Base-by-base conservation (phyloP, 495 filamentous ascomycete genomes). In the Aspergillus olivimuriae region DNA sequence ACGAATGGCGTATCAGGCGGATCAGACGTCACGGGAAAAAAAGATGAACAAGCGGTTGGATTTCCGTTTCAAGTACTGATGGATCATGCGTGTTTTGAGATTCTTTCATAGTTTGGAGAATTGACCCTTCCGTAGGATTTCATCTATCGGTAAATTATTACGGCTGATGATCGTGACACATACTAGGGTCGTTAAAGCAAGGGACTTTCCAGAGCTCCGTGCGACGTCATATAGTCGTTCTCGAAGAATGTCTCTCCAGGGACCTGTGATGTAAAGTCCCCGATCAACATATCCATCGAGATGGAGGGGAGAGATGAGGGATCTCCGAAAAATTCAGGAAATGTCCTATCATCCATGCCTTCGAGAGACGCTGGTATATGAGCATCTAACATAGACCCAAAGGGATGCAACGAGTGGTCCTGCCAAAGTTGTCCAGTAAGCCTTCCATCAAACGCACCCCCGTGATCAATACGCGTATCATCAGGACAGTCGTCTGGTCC, bases 1-100 rank as follows among this genome's bases (percentile, higher is more conserved):
- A 32, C 52, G 50, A 24, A 41, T 57, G 1, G 38, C 41, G 0
- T 70, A 74, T 50, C 53, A 63, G 33, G 35, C 53, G 14, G 57
- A 68, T 31, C 41, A 53, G 12, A 52, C 21, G 18, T 57, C 55
- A 4, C 48, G 66, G 6, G 63, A 64, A 39, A 33, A 48, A 21
- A 64, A 66, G 3, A 62, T 64, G 8, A 68, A 64, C 34, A 58
- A 60, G 53, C 47, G 68, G 22, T 38, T 71, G 41, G 68, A 70
- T 30, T 68, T 70, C 48, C 48, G 58, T 19, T 70, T 66, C 34
- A 55, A 52, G 21, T 60, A 60, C 17, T 63, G 33, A 43, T n/a
- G n/a, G n/a, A n/a, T n/a, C n/a, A n/a, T n/a, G n/a, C n/a, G n/a
- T n/a, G n/a, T n/a, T n/a, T n/a, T n/a, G n/a, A n/a, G n/a, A n/a